phyloP scores from a whole-genome alignment of 208 protist genomes.

The Leishmania mexicana region DNA sequence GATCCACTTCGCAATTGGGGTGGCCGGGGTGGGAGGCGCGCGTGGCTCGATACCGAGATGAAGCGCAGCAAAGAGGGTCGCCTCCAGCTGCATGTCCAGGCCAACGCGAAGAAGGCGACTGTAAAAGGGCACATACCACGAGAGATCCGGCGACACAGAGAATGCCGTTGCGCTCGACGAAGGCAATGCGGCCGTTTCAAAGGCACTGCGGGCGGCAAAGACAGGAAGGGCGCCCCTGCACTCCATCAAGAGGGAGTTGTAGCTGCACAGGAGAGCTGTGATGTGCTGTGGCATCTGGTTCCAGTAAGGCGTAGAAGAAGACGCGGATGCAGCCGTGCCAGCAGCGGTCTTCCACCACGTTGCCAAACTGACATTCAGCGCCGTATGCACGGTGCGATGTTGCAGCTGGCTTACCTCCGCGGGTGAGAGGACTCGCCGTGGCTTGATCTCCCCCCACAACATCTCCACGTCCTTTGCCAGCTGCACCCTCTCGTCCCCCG shows the following conservation, averaged over 20 bases:
- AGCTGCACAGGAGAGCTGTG: slow-evolving; percentile 5
- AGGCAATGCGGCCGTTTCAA: not conserved
- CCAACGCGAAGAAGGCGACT: slow-evolving; percentile 23
- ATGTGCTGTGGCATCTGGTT: not conserved
- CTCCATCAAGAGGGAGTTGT: slow-evolving; percentile 5
- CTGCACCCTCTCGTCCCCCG: not conserved
- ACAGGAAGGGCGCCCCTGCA: not conserved
- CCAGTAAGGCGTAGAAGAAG: not conserved
- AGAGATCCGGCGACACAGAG: not conserved
- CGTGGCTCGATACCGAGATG: slow-evolving; percentile 23
- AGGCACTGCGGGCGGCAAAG: not conserved
- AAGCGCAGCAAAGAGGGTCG: slow-evolving; percentile 2
- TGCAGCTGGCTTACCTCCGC: slow-evolving; percentile 7
- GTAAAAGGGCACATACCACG: slow-evolving; percentile 24
- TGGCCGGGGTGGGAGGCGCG: slow-evolving; percentile 14
- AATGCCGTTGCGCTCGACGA: not conserved
- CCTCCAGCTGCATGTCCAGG: slow-evolving; percentile 24
- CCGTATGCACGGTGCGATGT: slow-evolving; percentile 15
- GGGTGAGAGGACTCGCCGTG: not conserved
- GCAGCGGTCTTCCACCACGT: slow-evolving; percentile 7
- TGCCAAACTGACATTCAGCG: slow-evolving; percentile 14
- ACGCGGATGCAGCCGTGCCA: not conserved
- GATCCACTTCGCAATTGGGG: slow-evolving; percentile 15
- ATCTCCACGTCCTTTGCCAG: slow-evolving; percentile 2
- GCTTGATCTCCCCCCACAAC: slow-evolving; percentile 4